phyloP scores from a whole-genome alignment of 306 rosid species.

The Myrica gale region DNA sequence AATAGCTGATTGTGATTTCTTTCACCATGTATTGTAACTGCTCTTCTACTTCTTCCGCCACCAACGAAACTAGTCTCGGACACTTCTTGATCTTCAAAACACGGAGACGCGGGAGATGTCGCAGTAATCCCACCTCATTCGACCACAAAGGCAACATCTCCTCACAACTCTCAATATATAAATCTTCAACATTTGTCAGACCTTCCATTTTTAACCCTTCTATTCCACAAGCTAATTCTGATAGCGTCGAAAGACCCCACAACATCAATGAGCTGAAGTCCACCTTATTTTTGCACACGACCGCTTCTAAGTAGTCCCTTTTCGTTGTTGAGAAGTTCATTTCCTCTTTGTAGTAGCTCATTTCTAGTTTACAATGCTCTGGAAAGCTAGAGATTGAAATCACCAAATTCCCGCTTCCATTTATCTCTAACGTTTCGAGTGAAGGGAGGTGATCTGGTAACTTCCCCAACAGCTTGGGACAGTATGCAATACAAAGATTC shows the following conservation, averaged over 20 bases:
- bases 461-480: conserved; percentile 4
- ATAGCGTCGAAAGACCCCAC: neutral
- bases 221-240: neutral
- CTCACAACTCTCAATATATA: neutral
- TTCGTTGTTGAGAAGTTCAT: too few relatives aligned
- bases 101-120: neutral
- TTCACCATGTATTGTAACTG: neutral
- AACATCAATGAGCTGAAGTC: neutral
- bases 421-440: neutral
- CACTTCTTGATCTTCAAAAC: neutral
- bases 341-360: too few relatives aligned
- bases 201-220: neutral
- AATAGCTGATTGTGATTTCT: neutral
- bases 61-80: neutral
- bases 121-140: neutral
- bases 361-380: neutral
- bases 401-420: neutral
- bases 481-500: neutral
- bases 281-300: neutral
- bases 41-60: neutral
- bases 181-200: neutral
- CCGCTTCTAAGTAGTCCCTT: neutral
- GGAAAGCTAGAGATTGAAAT: conserved; percentile 1
- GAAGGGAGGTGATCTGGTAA: conserved; percentile 6
- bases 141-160: neutral